These are phyloP conservation scores for Ceratobasidium sp. DNA, from an alignment of 1,284 basidiomycete genomes.

Conservation along the genomic window DNA sequence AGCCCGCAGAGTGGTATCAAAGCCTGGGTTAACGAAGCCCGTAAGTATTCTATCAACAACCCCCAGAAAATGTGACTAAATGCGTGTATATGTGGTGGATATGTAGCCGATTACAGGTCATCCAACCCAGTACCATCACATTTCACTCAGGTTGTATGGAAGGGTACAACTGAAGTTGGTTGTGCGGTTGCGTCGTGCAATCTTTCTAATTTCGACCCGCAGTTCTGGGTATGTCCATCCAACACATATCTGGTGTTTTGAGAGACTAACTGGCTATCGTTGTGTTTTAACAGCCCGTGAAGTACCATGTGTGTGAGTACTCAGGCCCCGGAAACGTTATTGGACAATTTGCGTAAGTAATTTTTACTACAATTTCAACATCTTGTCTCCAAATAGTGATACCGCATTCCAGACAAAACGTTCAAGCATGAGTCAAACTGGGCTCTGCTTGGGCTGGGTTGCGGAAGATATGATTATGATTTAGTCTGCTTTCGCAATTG, in stretches of 20 bases:
- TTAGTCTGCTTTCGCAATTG: background rate
- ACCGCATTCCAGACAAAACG: background rate
- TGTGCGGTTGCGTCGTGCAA: conserved; percentile 65
- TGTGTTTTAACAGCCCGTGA: background rate
- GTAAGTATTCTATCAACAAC: conserved; percentile 57
- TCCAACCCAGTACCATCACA: conserved; percentile 55
- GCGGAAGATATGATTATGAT: background rate
- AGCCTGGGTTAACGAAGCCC: conserved; percentile 64
- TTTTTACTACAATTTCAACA: background rate
- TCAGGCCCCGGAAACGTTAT: conserved; percentile 50
- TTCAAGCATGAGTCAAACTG: conserved; percentile 1
- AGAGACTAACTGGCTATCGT: background rate
- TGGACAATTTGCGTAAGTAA: conserved; percentile 50
- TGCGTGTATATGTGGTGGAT: conserved; percentile 5
- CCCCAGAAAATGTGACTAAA: conserved; percentile 1
- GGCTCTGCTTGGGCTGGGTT: background rate
- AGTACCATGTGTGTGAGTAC: conserved; percentile 50
- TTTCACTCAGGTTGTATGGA: conserved; percentile 72
- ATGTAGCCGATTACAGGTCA: conserved; percentile 54
- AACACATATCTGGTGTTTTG: background rate
- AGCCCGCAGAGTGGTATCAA: conserved; percentile 61
- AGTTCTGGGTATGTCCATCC: conserved; percentile 34
- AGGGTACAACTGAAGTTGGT: conserved; percentile 66
- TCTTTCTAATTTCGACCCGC: conserved; percentile 23
- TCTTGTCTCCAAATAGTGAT: background rate